Evolutionary conservation across 2,329 filamentous ascomycete species (phyloP).

Genomic region (Penicillium digitatum): DNA sequence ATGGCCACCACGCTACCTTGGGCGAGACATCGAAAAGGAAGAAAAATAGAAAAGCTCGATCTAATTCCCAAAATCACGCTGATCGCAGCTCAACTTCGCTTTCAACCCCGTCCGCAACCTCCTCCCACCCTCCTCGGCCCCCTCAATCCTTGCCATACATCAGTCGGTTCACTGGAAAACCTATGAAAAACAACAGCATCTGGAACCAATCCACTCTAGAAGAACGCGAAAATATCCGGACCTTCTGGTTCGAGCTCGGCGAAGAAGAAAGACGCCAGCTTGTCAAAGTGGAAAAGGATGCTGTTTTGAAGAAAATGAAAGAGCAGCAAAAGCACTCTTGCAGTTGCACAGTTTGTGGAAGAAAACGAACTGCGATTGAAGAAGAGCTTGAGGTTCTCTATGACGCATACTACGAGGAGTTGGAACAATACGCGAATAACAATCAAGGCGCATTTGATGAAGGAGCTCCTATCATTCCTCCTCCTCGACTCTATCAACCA

Average conservation of each 20-base stretch:
- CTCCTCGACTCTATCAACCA: constrained; percentile 60
- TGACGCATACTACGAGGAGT: constrained; percentile 96
- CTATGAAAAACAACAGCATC: constrained; percentile 72
- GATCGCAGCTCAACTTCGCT: constrained; percentile 40
- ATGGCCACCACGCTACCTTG: constrained; percentile 20
- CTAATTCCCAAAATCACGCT: constrained; percentile 34
- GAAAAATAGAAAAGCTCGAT: constrained; percentile 38
- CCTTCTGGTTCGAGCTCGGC: constrained; percentile 92
- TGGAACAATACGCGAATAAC: constrained; percentile 93
- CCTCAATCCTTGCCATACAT: constrained; percentile 44
- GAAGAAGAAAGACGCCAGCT: constrained; percentile 93
- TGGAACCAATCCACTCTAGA: constrained; percentile 96
- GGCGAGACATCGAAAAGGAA: constrained; percentile 42
- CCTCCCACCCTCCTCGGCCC: constrained; percentile 41
- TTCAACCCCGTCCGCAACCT: constrained; percentile 44
- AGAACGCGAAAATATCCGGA: constrained; percentile 94
- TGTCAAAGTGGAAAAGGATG: constrained; percentile 98
- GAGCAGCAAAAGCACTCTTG: constrained; percentile 99
- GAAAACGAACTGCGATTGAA: constrained; percentile 94
- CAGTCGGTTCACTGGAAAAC: constrained; percentile 42
- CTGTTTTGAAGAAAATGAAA: constrained; percentile 98
- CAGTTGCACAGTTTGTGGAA: constrained; percentile 93
- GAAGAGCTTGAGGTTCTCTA: constrained; percentile 97
- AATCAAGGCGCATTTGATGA: constrained; percentile 61
- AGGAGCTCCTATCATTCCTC: constrained; percentile 64